These are phyloP conservation scores for Zygoascus ofunaensis DNA, from an alignment of 805 yeast genomes.

Conservation along the genomic window DNA sequence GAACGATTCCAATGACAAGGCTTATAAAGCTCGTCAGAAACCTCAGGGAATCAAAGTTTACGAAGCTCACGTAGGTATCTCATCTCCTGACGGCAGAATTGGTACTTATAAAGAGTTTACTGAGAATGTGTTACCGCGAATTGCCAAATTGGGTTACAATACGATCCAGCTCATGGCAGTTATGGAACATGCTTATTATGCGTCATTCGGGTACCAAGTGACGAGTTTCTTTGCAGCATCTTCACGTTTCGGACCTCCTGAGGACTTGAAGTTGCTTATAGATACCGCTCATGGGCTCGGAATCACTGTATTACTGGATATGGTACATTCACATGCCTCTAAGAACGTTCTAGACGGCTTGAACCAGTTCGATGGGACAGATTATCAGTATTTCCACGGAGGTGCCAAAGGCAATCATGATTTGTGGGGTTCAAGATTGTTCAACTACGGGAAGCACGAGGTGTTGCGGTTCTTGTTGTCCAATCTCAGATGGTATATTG, in stretches of 20 bases:
- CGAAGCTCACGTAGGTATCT: conserved; percentile 91
- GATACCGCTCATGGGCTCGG: conserved; percentile 90
- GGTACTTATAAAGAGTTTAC: conserved; percentile 86
- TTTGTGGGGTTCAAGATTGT: conserved; percentile 93
- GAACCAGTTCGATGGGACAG: conserved; percentile 90
- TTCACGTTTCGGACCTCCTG: conserved; percentile 92
- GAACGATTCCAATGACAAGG: conserved; percentile 47
- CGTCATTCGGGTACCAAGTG: conserved; percentile 95
- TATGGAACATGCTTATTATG: conserved; percentile 98
- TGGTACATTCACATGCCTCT: conserved; percentile 94
- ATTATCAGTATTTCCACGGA: conserved; percentile 86
- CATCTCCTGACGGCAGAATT: conserved; percentile 78
- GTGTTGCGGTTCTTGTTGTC: conserved; percentile 78
- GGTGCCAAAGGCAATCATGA: conserved; percentile 86
- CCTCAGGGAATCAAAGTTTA: conserved; percentile 60
- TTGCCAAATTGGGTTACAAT: conserved; percentile 79
- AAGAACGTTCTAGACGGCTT: conserved; percentile 91
- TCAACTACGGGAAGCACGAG: conserved; percentile 86
- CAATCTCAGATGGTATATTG: conserved; percentile 75
- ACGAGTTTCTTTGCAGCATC: conserved; percentile 86
- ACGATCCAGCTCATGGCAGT: conserved; percentile 94
- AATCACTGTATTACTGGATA: conserved; percentile 75
- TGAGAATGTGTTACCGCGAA: conserved; percentile 67
- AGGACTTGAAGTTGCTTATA: conserved; percentile 79
- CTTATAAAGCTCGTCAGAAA: conserved; percentile 14